Percentiles rank a stretch among this genome's conserved stretches.
phyloP scores from a whole-genome alignment of 495 filamentous ascomycete species.

The Tricharina praecox region DNA sequence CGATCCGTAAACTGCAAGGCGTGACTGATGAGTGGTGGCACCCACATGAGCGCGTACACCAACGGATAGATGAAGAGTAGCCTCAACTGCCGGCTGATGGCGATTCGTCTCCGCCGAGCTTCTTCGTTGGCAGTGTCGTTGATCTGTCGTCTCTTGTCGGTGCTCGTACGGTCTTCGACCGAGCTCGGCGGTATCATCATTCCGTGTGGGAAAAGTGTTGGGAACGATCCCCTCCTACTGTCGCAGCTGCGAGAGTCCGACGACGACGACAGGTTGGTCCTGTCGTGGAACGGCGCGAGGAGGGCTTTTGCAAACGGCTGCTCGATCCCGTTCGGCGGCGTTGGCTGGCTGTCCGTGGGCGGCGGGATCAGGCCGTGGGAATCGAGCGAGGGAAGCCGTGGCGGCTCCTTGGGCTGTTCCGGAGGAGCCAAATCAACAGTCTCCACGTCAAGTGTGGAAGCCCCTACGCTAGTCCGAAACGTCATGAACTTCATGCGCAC shows the following conservation, averaged over 20 bases:
- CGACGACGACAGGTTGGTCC: neutral
- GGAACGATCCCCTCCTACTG: conserved; percentile 3
- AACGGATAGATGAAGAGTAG: conserved; percentile 56
- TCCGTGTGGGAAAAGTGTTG: conserved; percentile 1
- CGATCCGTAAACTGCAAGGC: conserved; percentile 41
- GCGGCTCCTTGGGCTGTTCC: conserved; percentile 12
- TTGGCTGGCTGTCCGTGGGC: conserved; percentile 13
- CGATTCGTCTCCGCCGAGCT: conserved; percentile 28
- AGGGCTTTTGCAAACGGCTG: conserved; percentile 23
- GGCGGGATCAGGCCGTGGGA: conserved; percentile 24
- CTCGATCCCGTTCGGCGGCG: conserved; percentile 24
- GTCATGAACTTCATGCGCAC: conserved; percentile 35
- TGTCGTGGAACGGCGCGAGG: conserved; percentile 9
- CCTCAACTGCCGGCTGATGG: conserved; percentile 48
- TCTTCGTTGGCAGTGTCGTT: conserved; percentile 3
- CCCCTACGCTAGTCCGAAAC: conserved; percentile 24
- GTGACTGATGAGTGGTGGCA: conserved; percentile 50
- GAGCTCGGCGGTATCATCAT: neutral
- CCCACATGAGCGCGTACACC: conserved; percentile 55
- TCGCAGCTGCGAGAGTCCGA: conserved; percentile 4
- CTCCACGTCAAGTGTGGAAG: conserved; percentile 24
- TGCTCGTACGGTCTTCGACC: neutral
- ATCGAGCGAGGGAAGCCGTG: conserved; percentile 20
- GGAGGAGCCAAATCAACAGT: conserved; percentile 19
- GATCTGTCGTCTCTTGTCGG: conserved; percentile 5